Evolutionary conservation across 768 basidiomycete genomes (phyloP), one percentile per base, ranked within the genome.

Genomic region (Omphalotus guepiniiformis): DNA sequence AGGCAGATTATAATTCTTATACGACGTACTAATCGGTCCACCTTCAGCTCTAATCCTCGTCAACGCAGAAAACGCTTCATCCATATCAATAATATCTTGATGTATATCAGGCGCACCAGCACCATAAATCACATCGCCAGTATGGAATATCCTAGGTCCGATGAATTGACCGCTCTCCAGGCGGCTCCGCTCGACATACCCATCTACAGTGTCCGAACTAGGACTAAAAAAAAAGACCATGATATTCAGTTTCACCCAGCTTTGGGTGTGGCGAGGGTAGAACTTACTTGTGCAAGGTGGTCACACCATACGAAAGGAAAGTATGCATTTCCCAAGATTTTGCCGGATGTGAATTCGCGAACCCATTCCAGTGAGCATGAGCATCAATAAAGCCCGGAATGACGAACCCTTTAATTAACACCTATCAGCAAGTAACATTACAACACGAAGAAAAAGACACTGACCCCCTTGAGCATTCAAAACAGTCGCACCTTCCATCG

Each of bases 1-100:
- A 15, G 86, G 85, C 15, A 84, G 57, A 50, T 84, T 83, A 54
- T 88, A 88, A 53, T 87, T 88, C 65, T 88, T 88, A 60, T 88
- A 88, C 6, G 85, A 87, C 54, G 82, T 83, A 51, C 75, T 79
- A 1, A 78, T 75, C 11, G 79, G 74, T 3, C 86, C 86, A 26
- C 83, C 85, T 59, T 88, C 85, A 3, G 69, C 82, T 53, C 84
- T 85, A 57, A 88, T 79, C 48, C 86, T 76, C 7, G 74, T 64
- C 30, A 88, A 70, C 2, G 84, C 83, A 44, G 83, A 80, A 50
- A 69, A 63, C 3, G 86, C 86, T 59, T 88, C 85, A 3, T 65
- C 72, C 52, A 75, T 66, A 42, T 76, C 79, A 15, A 73, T 76
- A 50, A 86, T 79, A 52, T 83, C 81, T 55, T 85, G 80, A 59